Conservation (phyloP, 306 rosid species). For the Glycine latifolia region DNA sequence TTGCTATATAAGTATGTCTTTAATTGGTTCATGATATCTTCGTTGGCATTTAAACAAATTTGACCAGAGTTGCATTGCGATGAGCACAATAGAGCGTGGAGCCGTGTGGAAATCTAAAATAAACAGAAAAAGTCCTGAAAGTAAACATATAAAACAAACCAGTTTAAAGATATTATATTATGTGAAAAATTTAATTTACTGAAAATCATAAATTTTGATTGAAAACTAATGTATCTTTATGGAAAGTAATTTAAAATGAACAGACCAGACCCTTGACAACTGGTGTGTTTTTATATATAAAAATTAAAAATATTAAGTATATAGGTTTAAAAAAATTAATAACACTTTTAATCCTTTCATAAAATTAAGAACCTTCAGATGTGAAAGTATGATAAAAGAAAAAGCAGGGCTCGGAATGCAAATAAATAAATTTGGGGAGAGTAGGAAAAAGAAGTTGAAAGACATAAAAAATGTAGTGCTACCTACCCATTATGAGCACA, state of each 20-base stretch:
- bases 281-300: neutral
- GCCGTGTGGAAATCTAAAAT: neutral
- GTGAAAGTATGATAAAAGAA: neutral
- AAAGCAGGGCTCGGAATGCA: neutral
- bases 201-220: no score
- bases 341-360: neutral
- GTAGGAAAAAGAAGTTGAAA: neutral
- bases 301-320: no score
- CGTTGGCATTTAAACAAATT: neutral
- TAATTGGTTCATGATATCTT: neutral
- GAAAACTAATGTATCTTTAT: neutral
- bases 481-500: slow-evolving; percentile 55
- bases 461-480: slow-evolving; percentile 37
- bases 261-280: neutral
- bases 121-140: neutral
- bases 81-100: neutral
- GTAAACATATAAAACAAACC: no score
- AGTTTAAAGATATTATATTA: no score
- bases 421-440: neutral
- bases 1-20: neutral
- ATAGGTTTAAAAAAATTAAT: no score
- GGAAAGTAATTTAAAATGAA: neutral
- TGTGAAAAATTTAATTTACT: no score
- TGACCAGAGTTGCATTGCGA: neutral
- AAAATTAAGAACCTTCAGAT: no score